Evolutionary conservation across 179 eudicot genomes (phyloP).

Genomic region (Beta macrorhiza): DNA sequence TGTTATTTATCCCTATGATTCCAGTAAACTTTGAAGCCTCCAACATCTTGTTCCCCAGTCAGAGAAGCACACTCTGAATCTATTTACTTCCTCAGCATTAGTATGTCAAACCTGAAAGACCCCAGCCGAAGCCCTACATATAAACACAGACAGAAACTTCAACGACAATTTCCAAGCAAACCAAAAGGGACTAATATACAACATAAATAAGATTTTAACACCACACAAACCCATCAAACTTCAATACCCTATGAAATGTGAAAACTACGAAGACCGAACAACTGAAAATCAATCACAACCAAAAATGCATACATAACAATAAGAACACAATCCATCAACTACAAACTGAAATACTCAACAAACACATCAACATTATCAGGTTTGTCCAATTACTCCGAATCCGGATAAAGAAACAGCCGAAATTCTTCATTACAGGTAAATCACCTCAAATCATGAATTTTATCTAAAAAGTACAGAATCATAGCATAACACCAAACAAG

Average conservation of each 20-base stretch:
- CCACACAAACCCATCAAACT: background rate
- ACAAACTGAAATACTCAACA: too few species aligned
- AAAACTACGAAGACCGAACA: background rate
- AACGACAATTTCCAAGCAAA: background rate
- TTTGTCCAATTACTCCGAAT: background rate
- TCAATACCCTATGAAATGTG: background rate
- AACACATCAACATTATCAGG: background rate
- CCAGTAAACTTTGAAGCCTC: constrained; percentile 74
- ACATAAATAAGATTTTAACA: background rate
- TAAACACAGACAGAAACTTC: constrained; percentile 16
- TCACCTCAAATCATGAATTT: background rate
- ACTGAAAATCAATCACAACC: background rate
- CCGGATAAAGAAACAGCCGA: background rate
- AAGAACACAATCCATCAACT: background rate
- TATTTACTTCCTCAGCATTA: constrained; percentile 40
- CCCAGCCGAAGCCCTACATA: constrained; percentile 22
- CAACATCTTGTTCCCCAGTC: constrained; percentile 49
- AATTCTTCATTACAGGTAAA: background rate
- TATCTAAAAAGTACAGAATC: background rate
- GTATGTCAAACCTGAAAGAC: constrained; percentile 16
- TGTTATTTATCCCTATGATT: constrained; percentile 57
- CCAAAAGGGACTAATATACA: background rate
- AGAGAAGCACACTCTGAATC: constrained; percentile 31
- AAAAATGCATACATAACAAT: background rate
- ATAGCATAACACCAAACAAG: background rate